phyloP scores from a whole-genome alignment of 2,329 filamentous ascomycete species.

The Xylariomycetidae sp. region DNA sequence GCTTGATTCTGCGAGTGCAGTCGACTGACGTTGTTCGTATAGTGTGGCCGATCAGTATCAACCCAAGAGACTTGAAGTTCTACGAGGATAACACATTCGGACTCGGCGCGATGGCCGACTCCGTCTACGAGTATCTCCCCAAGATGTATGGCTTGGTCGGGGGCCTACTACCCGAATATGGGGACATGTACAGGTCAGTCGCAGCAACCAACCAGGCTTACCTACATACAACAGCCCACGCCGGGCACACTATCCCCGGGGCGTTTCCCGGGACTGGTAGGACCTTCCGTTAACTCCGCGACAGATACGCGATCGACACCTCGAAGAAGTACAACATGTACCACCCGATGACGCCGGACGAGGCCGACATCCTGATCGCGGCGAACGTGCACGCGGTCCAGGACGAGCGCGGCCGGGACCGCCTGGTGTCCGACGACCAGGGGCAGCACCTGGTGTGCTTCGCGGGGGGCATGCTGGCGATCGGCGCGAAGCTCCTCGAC shows the following conservation, averaged over 20 bases:
- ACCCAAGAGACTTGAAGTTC: conserved; percentile 46
- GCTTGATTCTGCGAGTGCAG: too few relatives aligned
- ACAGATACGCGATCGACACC: conserved; percentile 45
- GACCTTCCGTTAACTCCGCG: background rate
- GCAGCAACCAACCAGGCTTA: too few relatives aligned
- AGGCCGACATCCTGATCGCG: conserved; percentile 55
- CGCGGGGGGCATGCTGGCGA: conserved; percentile 43
- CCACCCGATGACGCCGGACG: conserved; percentile 53
- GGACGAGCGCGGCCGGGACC: conserved; percentile 11
- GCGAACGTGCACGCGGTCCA: conserved; percentile 30
- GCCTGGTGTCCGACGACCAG: conserved; percentile 26
- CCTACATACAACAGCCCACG: too few relatives aligned
- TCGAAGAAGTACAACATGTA: conserved; percentile 57
- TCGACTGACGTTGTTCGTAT: too few relatives aligned
- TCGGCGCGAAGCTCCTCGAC: conserved; percentile 40
- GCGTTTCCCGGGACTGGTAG: too few relatives aligned
- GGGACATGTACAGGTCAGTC: conserved; percentile 48
- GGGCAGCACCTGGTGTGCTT: conserved; percentile 45
- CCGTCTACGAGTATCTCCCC: conserved; percentile 44
- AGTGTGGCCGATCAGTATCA: conserved; percentile 63
- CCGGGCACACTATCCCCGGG: too few relatives aligned
- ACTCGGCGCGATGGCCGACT: conserved; percentile 32
- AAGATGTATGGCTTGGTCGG: conserved; percentile 51
- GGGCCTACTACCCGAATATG: conserved; percentile 51
- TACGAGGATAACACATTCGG: conserved; percentile 25